Percentiles rank a stretch among this genome's conserved stretches.
Evolutionary conservation across 805 yeast genomes (phyloP).

Genomic region (Komagataella mondaviorum): DNA sequence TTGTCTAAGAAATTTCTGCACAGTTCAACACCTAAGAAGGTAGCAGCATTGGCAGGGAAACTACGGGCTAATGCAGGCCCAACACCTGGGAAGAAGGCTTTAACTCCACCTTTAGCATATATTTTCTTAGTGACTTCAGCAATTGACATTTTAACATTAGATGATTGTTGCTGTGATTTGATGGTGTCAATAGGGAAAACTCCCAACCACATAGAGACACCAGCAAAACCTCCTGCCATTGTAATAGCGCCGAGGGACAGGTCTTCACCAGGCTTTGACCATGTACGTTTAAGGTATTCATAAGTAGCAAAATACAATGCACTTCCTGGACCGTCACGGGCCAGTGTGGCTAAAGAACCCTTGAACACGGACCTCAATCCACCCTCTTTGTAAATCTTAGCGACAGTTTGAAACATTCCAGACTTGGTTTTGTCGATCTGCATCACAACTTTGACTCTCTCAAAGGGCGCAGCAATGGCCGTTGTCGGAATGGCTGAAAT

Average conservation of each 20-base stretch:
- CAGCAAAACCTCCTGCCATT: conserved; percentile 91
- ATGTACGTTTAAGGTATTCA: conserved; percentile 58
- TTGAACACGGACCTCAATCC: conserved; percentile 77
- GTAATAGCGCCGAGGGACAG: conserved; percentile 64
- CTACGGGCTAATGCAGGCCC: conserved; percentile 92
- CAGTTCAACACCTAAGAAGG: conserved; percentile 89
- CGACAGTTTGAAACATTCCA: conserved; percentile 47
- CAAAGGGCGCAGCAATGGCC: conserved; percentile 94
- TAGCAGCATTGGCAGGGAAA: conserved; percentile 99
- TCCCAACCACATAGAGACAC: conserved; percentile 93
- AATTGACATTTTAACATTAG: conserved; percentile 40
- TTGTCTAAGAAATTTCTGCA: not conserved
- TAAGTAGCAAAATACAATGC: conserved; percentile 93
- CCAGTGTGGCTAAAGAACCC: conserved; percentile 85
- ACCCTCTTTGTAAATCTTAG: conserved; percentile 61
- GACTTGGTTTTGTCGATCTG: conserved; percentile 54
- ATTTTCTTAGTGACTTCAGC: conserved; percentile 53
- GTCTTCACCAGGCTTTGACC: conserved; percentile 35
- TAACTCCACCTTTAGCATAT: conserved; percentile 65
- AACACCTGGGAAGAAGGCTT: conserved; percentile 93
- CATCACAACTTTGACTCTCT: conserved; percentile 86
- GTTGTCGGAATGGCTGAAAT: conserved; percentile 92
- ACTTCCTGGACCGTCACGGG: conserved; percentile 96
- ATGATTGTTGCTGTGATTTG: conserved; percentile 70
- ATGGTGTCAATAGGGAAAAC: conserved; percentile 95